A percentile compares a stretch with the other conserved stretches of the same genome.
Conservation (phyloP, 2,329 filamentous ascomycete species). For the Colletotrichum caudatum region DNA sequence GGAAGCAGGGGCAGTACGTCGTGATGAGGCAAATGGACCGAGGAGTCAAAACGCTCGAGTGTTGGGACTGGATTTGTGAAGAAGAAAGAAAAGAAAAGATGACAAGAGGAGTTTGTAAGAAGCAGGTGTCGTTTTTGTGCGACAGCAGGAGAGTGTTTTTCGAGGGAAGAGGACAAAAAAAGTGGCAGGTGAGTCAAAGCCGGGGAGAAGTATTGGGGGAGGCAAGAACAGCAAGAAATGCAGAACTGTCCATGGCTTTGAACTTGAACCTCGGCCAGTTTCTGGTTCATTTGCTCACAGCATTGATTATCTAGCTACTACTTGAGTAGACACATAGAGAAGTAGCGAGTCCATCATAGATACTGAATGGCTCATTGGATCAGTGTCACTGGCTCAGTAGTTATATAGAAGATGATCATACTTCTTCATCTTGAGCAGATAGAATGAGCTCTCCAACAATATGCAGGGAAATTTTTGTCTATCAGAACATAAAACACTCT, state of each 20-base stretch:
- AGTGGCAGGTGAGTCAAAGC: not conserved
- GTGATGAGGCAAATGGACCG: not conserved
- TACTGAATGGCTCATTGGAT: not conserved
- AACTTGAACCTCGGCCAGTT: too few relatives aligned
- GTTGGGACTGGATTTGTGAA: not conserved
- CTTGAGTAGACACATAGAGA: not conserved
- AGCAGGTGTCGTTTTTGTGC: too few relatives aligned
- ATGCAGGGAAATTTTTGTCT: rapidly evolving
- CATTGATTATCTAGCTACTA: not conserved
- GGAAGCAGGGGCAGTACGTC: not conserved
- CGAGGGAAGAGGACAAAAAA: too few relatives aligned
- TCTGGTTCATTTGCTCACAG: not conserved
- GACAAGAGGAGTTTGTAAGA: not conserved
- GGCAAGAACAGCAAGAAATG: not conserved
- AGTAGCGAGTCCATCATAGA: not conserved
- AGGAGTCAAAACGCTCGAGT: not conserved
- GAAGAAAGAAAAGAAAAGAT: not conserved
- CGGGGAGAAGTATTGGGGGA: not conserved
- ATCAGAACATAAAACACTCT: too few relatives aligned
- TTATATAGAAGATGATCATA: not conserved
- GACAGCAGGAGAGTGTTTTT: not conserved
- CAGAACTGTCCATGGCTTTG: not conserved
- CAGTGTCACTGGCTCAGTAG: too few relatives aligned
- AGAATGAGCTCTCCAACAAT: not conserved
- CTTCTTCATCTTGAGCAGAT: not conserved